A percentile compares a stretch with the other conserved stretches of the same genome.
These are phyloP conservation scores for Plicaturopsis crispa DNA, from an alignment of 768 basidiomycete genomes.

Conservation along the genomic window DNA sequence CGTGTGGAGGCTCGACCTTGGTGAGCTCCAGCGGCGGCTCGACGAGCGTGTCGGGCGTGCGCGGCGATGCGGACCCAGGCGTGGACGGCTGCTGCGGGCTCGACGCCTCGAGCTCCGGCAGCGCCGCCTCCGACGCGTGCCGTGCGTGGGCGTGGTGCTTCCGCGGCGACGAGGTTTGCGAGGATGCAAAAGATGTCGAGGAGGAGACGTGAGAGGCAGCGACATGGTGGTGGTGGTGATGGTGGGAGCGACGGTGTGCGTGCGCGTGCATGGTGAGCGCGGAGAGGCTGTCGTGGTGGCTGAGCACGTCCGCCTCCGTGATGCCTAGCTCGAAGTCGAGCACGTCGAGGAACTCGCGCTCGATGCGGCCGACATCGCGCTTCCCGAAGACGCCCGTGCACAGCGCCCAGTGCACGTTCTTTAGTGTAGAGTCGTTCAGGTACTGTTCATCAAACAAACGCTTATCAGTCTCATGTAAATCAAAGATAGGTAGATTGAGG, in stretches of 20 bases:
- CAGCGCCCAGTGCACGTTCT: slow-evolving; percentile 89
- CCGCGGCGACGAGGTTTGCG: slow-evolving; percentile 15
- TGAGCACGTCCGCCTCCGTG: slow-evolving; percentile 55
- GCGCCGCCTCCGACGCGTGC: slow-evolving; percentile 11
- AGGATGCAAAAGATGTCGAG: slow-evolving; percentile 10
- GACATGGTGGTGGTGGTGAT: slow-evolving; percentile 18
- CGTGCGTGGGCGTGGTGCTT: slow-evolving; percentile 10
- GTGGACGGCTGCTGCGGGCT: slow-evolving; percentile 31
- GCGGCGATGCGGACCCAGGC: slow-evolving; percentile 23
- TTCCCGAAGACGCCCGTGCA: slow-evolving; percentile 80
- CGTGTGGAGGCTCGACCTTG: too few species aligned
- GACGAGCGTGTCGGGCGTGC: slow-evolving; percentile 19
- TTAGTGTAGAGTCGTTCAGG: slow-evolving; percentile 81
- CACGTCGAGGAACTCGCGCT: slow-evolving; percentile 76
- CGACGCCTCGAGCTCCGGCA: slow-evolving; percentile 39
- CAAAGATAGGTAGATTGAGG: slow-evolving; percentile 4
- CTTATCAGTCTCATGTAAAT: slow-evolving; percentile 2
- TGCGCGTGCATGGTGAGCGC: slow-evolving; percentile 16
- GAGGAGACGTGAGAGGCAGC: not conserved
- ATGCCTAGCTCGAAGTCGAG: slow-evolving; percentile 69
- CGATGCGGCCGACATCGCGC: slow-evolving; percentile 73
- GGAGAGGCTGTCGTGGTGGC: slow-evolving; percentile 30
- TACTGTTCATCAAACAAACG: slow-evolving; percentile 36
- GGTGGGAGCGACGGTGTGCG: slow-evolving; percentile 16
- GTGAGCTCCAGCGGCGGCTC: slow-evolving; percentile 13